These are phyloP conservation scores for Ceratobasidium sp. DNA, from an alignment of 1,284 basidiomycete species.

Conservation along the genomic window DNA sequence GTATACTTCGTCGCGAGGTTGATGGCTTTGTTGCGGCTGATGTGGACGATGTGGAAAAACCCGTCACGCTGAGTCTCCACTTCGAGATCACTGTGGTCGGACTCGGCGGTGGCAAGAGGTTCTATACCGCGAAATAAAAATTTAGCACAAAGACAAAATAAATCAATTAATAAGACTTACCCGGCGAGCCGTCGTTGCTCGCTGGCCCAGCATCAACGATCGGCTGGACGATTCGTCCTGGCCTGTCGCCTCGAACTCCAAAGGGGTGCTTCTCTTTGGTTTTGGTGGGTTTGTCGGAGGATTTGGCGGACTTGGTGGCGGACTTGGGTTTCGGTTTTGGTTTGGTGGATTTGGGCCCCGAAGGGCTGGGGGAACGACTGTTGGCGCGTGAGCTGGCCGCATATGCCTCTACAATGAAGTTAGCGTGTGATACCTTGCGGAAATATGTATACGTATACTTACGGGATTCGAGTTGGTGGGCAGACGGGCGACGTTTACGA, in stretches of 20 bases:
- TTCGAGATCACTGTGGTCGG: background rate
- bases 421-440: background rate
- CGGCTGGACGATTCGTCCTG: slow-evolving; percentile 27
- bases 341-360: background rate
- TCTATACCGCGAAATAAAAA: background rate
- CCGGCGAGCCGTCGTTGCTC: slow-evolving; percentile 5
- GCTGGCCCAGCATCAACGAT: background rate
- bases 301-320: background rate
- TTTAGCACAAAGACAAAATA: background rate
- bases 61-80: background rate
- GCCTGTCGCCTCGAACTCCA: background rate
- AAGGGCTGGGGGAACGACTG: slow-evolving; percentile 10
- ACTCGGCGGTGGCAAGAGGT: background rate
- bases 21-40: slow-evolving; percentile 3
- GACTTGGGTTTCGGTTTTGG: background rate
- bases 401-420: background rate
- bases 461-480: background rate
- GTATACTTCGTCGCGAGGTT: background rate
- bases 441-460: background rate
- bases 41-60: background rate
- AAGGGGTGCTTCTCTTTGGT: background rate
- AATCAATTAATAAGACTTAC: background rate
- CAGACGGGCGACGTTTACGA: background rate
- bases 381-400: background rate
- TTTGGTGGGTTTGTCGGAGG: background rate